Evolutionary conservation across 2,329 filamentous ascomycete species (phyloP), one percentile per base, ranked within the genome.

Genomic region (Thermothelomyces thermophilus): DNA sequence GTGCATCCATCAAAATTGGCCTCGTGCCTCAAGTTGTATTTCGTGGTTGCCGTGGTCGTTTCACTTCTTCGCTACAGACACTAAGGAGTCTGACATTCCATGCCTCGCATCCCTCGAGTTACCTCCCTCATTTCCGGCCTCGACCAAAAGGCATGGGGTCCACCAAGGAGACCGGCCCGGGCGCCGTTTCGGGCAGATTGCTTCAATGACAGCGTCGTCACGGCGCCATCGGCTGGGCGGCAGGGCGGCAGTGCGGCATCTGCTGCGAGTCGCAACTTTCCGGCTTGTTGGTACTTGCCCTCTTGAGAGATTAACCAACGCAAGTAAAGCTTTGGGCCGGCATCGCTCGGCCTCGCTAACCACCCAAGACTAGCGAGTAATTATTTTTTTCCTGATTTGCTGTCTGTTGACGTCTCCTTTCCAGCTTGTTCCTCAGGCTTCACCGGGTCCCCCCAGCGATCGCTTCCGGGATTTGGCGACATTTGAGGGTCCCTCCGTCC

Each of bases 381-480:
- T 5, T 39, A 39, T 16, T 30, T 16, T 28, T 35, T 43, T 14
- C 16, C 22, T 5, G 28, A 6, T 33, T 33, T 40, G 13, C 36
- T 13, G 30, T 44, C 20, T 24, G 13, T 31, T 10, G 30, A 13
- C 28, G 14, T 11, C 19, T 16, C 17, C 41, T 33, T n/a, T 43
- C 31, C 17, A 13, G 11, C 28, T 42, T 16, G 24, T 13, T 41
- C 9, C 22, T 9, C 10, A 5, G 14, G 8, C 8, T 16, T n/a
- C 17, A 26, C 28, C 19, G 4, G 17, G 7, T 7, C 14, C 42
- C 14, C 42, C 39, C 39, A 16, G 22, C 34, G 13, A 2, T 35
- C 34, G 42, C 36, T 48, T 43, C 42, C 42, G 48, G 48, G 11
- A 46, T 46, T 42, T 47, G 54, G 28, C 46, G 49, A 53, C 17